These are phyloP conservation scores for Ceraceosorus guamensis DNA, from an alignment of 1,284 basidiomycete species.

Conservation along the genomic window DNA sequence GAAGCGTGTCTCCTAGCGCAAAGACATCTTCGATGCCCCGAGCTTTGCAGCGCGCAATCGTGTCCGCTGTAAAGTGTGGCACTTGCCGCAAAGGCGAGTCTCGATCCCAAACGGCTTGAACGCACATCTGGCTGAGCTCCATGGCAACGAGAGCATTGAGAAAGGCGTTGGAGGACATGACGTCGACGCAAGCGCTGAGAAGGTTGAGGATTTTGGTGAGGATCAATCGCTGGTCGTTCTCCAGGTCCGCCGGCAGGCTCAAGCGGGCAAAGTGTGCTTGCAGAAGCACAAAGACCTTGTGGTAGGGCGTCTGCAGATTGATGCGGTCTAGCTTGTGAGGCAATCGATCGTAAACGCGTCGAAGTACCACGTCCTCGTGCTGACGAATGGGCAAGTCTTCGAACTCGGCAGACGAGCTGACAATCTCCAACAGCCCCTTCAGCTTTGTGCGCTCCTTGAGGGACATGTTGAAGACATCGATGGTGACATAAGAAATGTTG, in stretches of 20 bases:
- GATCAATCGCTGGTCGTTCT: constrained; percentile 77
- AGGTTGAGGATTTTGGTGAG: constrained; percentile 78
- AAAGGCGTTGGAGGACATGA: constrained; percentile 94
- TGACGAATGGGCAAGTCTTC: constrained; percentile 89
- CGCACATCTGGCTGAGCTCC: constrained; percentile 99
- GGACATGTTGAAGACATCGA: constrained; percentile 92
- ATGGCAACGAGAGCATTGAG: constrained; percentile 90
- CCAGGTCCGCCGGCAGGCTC: constrained; percentile 82
- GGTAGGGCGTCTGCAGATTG: constrained; percentile 87
- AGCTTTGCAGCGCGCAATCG: constrained; percentile 72
- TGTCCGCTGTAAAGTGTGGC: constrained; percentile 73
- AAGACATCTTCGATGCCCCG: constrained; percentile 42
- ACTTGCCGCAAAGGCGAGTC: constrained; percentile 72
- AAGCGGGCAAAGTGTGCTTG: constrained; percentile 95
- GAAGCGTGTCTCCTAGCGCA: constrained; percentile 33
- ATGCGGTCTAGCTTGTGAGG: constrained; percentile 79
- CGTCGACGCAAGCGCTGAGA: constrained; percentile 71
- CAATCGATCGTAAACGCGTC: constrained; percentile 89
- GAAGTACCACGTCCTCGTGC: constrained; percentile 42
- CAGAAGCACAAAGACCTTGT: constrained; percentile 93
- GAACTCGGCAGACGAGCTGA: constrained; percentile 92
- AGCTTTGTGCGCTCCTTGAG: constrained; percentile 95
- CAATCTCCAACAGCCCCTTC: constrained; percentile 90
- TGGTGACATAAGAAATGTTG: constrained; percentile 72
- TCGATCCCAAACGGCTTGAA: constrained; percentile 94